Evolutionary conservation across 306 rosid genomes (phyloP), one percentile per base, ranked within the genome.

Genomic region (Cicer bijugum): DNA sequence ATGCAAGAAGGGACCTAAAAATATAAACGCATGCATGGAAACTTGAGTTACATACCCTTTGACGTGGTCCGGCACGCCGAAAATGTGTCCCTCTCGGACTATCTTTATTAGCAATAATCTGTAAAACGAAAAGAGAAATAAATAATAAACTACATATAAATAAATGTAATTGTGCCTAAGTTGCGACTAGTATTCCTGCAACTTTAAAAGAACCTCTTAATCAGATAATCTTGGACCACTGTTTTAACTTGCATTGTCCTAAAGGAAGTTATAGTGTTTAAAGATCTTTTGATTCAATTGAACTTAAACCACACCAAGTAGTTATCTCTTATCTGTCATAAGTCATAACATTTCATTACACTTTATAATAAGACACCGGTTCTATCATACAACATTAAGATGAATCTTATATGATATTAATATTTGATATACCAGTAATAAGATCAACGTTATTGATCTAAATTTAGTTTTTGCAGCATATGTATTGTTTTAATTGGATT

Each of bases 41-140:
- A 52, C 35, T 3, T 28, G 35, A 0, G 35, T 28, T 28, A 4
- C 75, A 64, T 83, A 88, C 99, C 82, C 12, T 86, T 83, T 94
- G 97, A 11, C 99, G 96, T 3, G 99, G 99, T 59, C 99, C 99
- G 0, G 99, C 99, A 6, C 97, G 96, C 57, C 99, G 88, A 73
- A 94, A 91, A 86, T 94, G 99, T n/a, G 76, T 44, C 45, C 99
- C 97, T 76, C 97, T 86, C 46, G 97, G 97, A 76, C 96, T 82
- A 77, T 84, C 83, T 82, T 86, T 90, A 81, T 94, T 93, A 78
- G 85, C 86, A 66, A 94, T 83, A 63, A 94, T 60, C 99, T 94
- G 68, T 43, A 14, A 64, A 64, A 17, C n/a, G 1, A 42, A 64
- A 14, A 23, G 23, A 3, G 64, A 67, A 12, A 14, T 12, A 37